A percentile compares a stretch with the other conserved stretches of the same genome.
Conservation (phyloP, 345 rosid genomes). For the Acer negundo region DNA sequence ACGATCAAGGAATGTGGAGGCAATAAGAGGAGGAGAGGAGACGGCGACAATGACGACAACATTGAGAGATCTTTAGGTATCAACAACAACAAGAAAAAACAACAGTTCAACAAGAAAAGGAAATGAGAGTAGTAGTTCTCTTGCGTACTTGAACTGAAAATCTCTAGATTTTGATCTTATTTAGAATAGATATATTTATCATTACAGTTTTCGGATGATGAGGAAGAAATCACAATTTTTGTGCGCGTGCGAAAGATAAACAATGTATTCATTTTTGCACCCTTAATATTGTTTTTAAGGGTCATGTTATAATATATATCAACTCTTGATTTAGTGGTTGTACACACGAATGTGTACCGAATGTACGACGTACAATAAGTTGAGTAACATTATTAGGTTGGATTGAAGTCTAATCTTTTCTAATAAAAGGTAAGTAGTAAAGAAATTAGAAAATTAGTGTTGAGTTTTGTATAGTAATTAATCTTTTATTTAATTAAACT, state of each 20-base stretch:
- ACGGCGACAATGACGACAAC: constrained; percentile 60
- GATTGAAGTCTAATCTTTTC: too few species aligned
- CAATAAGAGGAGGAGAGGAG: constrained; percentile 45
- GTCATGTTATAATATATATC: too few species aligned
- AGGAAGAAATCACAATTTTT: background rate
- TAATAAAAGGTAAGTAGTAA: too few species aligned
- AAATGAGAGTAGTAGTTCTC: constrained; percentile 7
- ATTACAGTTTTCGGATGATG: background rate
- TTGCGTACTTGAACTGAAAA: background rate
- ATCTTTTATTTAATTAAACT: too few species aligned
- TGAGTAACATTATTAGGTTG: too few species aligned
- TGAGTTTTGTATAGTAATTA: too few species aligned
- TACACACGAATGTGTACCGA: too few species aligned
- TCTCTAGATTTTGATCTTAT: background rate
- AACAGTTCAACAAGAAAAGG: constrained; percentile 48
- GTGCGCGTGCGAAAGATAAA: background rate
- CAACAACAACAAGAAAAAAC: constrained; percentile 38
- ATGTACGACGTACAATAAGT: too few species aligned
- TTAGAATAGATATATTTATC: background rate
- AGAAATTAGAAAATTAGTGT: too few species aligned
- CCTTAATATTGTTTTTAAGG: too few species aligned
- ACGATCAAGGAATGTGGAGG: constrained; percentile 59
- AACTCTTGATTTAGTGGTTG: too few species aligned
- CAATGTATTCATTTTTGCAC: background rate
- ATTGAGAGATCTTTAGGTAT: constrained; percentile 51